Evolutionary conservation across 768 basidiomycete species (phyloP).

Genomic region (Lactifluus echinatus): DNA sequence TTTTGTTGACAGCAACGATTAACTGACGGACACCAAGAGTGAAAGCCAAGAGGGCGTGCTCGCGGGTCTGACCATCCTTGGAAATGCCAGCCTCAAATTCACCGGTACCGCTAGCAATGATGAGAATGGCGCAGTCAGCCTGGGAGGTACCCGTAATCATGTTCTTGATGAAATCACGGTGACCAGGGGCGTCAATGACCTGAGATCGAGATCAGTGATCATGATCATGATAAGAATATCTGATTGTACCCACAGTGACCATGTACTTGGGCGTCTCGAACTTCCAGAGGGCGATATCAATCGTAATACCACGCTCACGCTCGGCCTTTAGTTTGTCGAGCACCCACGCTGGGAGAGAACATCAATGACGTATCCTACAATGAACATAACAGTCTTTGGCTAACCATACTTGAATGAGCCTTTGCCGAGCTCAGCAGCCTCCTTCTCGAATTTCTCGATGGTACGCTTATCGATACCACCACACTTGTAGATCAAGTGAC

Average conservation of each 20-base stretch:
- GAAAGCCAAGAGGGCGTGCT: constrained; percentile 99
- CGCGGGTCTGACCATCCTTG: constrained; percentile 99
- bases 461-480: constrained; percentile 99
- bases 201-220: constrained; percentile 25
- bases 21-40: constrained; percentile 99
- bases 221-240: constrained; percentile 2
- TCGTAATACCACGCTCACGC: constrained; percentile 99
- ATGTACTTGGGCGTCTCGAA: constrained; percentile 98
- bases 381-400: constrained; percentile 25
- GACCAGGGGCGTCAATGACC: constrained; percentile 99
- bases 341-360: constrained; percentile 74
- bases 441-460: constrained; percentile 99
- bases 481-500: constrained; percentile 99
- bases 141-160: constrained; percentile 99
- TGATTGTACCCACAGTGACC: constrained; percentile 62
- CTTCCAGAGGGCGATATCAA: constrained; percentile 99
- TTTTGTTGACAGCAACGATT: constrained; percentile 99
- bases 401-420: constrained; percentile 95
- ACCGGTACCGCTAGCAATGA: constrained; percentile 98
- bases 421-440: constrained; percentile 99
- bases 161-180: constrained; percentile 99
- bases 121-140: constrained; percentile 99
- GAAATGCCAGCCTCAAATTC: constrained; percentile 99
- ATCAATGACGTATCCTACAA: constrained; percentile 17
- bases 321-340: constrained; percentile 99